Percentiles rank a stretch among this genome's conserved stretches.
Evolutionary conservation across 306 rosid species (phyloP).

Genomic region (Quercus mongolica): DNA sequence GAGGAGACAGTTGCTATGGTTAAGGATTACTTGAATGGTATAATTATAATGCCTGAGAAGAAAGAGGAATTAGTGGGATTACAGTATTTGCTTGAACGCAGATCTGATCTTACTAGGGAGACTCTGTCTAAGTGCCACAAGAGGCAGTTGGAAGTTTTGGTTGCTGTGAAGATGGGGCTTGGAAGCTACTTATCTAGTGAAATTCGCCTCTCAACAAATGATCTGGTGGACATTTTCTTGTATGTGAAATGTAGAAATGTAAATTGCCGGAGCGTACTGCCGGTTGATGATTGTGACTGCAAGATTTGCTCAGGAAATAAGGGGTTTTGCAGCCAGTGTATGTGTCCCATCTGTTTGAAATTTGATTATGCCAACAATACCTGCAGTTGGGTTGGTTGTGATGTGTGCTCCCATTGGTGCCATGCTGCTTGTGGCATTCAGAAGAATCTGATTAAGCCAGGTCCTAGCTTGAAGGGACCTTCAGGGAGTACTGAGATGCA

Average conservation of each 20-base stretch:
- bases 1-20: conserved; percentile 51
- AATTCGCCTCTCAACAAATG: conserved; percentile 34
- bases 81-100: conserved; percentile 60
- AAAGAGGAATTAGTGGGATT: conserved; percentile 70
- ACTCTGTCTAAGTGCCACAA: conserved; percentile 71
- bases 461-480: conserved; percentile 91
- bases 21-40: conserved; percentile 62
- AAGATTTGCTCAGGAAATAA: conserved; percentile 73
- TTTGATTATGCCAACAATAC: conserved; percentile 92
- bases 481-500: conserved; percentile 88
- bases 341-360: conserved; percentile 96
- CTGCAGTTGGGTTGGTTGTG: conserved; percentile 98
- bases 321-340: conserved; percentile 92
- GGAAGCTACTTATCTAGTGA: conserved; percentile 62
- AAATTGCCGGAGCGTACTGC: conserved; percentile 67
- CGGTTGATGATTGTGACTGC: conserved; percentile 98
- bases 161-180: conserved; percentile 78
- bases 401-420: conserved; percentile 97
- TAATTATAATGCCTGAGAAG: conserved; percentile 67
- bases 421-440: conserved; percentile 94
- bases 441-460: conserved; percentile 78
- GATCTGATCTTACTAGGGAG: conserved; percentile 85
- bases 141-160: conserved; percentile 63
- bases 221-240: conserved; percentile 82
- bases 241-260: conserved; percentile 72